These are phyloP conservation scores for Scheffersomyces titani DNA, from an alignment of 1,139 yeast genomes.

Conservation along the genomic window DNA sequence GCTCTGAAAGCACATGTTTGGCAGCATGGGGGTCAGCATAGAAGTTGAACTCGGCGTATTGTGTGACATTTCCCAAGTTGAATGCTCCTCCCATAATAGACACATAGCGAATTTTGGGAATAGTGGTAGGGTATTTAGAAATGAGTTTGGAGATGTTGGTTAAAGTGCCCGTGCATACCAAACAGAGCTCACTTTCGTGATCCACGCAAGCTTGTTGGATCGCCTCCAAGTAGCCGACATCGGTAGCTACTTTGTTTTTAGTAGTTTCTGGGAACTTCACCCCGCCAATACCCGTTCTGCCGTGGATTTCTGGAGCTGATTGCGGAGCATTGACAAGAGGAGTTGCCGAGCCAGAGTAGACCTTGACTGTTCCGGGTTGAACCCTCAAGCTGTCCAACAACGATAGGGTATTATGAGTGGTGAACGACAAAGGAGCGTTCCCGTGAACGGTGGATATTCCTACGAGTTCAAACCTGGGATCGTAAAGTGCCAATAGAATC, in stretches of 20 bases:
- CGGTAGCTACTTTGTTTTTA: conserved; percentile 30
- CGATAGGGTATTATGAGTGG: conserved; percentile 71
- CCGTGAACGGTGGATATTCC: conserved; percentile 88
- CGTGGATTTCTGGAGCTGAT: conserved; percentile 70
- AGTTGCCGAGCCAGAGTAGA: conserved; percentile 61
- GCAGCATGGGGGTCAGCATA: conserved; percentile 81
- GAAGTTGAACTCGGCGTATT: conserved; percentile 76
- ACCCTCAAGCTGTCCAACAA: conserved; percentile 59
- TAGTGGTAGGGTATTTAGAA: conserved; percentile 51
- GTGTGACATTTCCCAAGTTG: conserved; percentile 44
- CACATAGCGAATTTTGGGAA: conserved; percentile 46
- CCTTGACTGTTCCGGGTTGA: conserved; percentile 50
- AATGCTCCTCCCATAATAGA: conserved; percentile 82
- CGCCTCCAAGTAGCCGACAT: conserved; percentile 55
- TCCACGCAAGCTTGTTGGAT: conserved; percentile 50
- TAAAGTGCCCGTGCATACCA: conserved; percentile 72
- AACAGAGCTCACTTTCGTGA: conserved; percentile 48
- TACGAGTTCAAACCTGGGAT: conserved; percentile 58
- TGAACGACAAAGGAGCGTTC: conserved; percentile 64
- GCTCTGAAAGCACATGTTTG: conserved; percentile 49
- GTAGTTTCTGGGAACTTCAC: conserved; percentile 52
- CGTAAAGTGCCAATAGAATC: conserved; percentile 59
- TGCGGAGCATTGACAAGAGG: conserved; percentile 56
- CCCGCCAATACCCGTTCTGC: conserved; percentile 75
- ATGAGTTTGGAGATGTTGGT: conserved; percentile 67